Base-by-base conservation (phyloP, 2,329 filamentous ascomycete species). In the Phaeosphaeriaceae sp. region DNA sequence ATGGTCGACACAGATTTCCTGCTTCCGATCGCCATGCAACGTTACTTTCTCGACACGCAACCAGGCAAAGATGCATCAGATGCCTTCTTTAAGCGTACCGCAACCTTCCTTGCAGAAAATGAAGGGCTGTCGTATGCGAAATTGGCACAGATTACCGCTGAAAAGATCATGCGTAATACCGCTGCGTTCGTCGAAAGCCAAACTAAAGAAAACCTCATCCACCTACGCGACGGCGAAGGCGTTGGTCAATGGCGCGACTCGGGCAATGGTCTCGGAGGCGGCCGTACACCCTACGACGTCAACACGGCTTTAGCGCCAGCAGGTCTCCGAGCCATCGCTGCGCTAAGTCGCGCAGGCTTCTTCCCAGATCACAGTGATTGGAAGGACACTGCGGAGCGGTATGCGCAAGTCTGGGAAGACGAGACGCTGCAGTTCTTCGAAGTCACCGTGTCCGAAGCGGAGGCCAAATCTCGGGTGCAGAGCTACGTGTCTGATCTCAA, bases 231-330 rank as follows among this genome's bases (percentile, higher is more conserved):
- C 0, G 81, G 77, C 7, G 74, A 88, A 58, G 61, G 81, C 0
- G 85, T 88, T 0, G 88, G 88, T 0, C 77, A 90, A 68, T 90
- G 87, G 88, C 81, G 88, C 48, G 88, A 90, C 61, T 87, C 84
- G 17, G 81, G 77, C 1, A 84, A 84, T 50, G 87, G 88, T 15
- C 78, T 89, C 15, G 88, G 85, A 1, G 86, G 86, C 33, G 87
- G 86, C 1, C 81, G 84, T 0, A 85, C 88, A n/a, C 87, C 88
- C 0, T 89, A 87, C 67, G 83, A 89, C 60, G 87, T 89, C 22
- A 90, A 89, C 65, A 85, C 85, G 0, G 87, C 85, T 0, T 78
- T 90, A 0, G 85, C 84, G 0, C 88, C 88, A 0, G 87, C 88
- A 1, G 86, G 85, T 1, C 79, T 90, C 0, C 80, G 84, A 11